A percentile compares a stretch with the other conserved stretches of the same genome.
Evolutionary conservation across 257 asterid species (phyloP).

Genomic region (Anisodus tanguticus): DNA sequence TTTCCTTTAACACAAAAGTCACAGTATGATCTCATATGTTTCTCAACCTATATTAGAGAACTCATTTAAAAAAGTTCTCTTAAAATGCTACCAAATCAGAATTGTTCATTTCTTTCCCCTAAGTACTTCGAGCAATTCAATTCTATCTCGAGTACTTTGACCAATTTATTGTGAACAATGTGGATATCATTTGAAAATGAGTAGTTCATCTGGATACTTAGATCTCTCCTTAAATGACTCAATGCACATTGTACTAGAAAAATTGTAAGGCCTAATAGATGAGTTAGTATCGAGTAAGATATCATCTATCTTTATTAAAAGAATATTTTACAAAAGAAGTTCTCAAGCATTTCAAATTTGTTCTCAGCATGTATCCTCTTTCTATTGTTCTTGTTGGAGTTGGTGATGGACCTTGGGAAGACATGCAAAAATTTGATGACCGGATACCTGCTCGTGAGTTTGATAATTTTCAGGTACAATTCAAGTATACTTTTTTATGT

Average conservation of each 20-base stretch:
- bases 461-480: conserved; percentile 77
- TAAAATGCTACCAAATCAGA: neutral
- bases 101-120: neutral
- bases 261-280: neutral
- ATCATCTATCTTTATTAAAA: neutral
- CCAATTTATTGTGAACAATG: too few relatives aligned
- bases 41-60: too few relatives aligned
- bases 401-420: conserved; percentile 36
- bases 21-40: too few relatives aligned
- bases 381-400: conserved; percentile 86
- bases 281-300: neutral
- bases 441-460: conserved; percentile 73
- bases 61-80: too few relatives aligned
- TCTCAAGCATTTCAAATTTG: neutral
- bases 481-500: neutral
- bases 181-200: too few relatives aligned
- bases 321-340: neutral
- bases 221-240: neutral
- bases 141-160: too few relatives aligned
- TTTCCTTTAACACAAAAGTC: too few relatives aligned
- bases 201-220: neutral
- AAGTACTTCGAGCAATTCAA: neutral
- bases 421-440: conserved; percentile 83
- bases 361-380: conserved; percentile 67
- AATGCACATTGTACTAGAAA: too few relatives aligned